A percentile compares a stretch with the other conserved stretches of the same genome.
phyloP scores from a whole-genome alignment of 139 green algal genomes.

The Chlorella vulgaris region DNA sequence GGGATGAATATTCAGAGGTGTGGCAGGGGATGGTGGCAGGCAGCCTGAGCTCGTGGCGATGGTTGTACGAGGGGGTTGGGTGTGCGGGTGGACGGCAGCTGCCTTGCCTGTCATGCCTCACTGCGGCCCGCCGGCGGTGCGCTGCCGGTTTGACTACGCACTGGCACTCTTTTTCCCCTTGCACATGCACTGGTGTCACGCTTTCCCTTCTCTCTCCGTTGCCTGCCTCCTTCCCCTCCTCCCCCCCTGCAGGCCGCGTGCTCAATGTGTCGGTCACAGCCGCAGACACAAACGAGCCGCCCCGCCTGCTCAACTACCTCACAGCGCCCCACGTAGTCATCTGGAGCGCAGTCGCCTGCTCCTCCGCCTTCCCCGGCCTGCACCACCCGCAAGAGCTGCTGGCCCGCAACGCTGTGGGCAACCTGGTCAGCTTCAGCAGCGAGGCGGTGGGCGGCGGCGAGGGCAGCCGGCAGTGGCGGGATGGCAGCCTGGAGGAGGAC shows the following conservation, averaged over 20 bases:
- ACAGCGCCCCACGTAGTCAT: conserved; percentile 82
- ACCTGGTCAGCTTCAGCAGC: conserved; percentile 56
- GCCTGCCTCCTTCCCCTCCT: not conserved
- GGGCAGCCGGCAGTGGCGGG: conserved; percentile 68
- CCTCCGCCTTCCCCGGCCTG: conserved; percentile 85
- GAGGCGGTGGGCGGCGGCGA: conserved; percentile 9
- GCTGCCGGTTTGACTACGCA: too few relatives aligned
- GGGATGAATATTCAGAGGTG: too few relatives aligned
- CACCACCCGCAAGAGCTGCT: conserved; percentile 82
- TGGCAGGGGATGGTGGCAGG: too few relatives aligned
- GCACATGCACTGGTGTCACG: too few relatives aligned
- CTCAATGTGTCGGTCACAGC: conserved; percentile 90
- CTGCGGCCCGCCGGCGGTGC: too few relatives aligned
- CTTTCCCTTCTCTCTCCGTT: not conserved
- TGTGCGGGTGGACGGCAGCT: too few relatives aligned
- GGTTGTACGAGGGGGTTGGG: too few relatives aligned
- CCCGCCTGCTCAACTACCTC: conserved; percentile 93
- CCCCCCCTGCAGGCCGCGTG: conserved; percentile 74
- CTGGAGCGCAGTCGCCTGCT: conserved; percentile 85
- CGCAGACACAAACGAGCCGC: conserved; percentile 86
- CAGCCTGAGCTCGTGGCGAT: too few relatives aligned
- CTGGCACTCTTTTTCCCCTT: too few relatives aligned
- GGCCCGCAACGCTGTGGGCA: conserved; percentile 40
- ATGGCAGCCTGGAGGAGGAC: conserved; percentile 78
- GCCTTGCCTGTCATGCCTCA: too few relatives aligned